Evolutionary conservation across 192 early-diverging fungal species (phyloP), one percentile per base, ranked within the genome.

Genomic region (Gamsiella multidivaricata): DNA sequence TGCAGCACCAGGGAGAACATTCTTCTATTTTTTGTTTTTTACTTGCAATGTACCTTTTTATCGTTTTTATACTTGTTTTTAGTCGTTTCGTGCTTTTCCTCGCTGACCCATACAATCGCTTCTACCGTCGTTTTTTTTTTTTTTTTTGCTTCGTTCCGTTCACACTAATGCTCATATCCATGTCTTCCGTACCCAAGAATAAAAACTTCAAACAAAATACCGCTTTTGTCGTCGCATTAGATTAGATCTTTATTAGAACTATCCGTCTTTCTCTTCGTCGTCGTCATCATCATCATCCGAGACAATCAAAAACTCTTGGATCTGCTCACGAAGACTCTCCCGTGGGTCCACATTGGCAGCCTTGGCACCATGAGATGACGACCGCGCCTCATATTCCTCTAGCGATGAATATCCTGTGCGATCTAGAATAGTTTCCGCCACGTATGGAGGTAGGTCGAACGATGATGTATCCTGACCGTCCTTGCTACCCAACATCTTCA

Each of bases 251-350:
- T 51, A 51, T 51, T 20, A 23, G 8, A 51, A 20, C 23, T 51
- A 9, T 51, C 46, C 47, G 8, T 1, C 14, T 26, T n/a, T n/a
- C n/a, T 41, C 39, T 4, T 12, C 15, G 7, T 22, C 39, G 9
- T 61, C 29, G n/a, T 80, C 46, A 26, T 83, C 71, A 26, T 83
- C 70, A n/a, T 87, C 84, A 20, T 86, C 71, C 63, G 87, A 85
- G n/a, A 53, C 65, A 46, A 93, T 80, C 49, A 93, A 69, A 69
- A 88, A 93, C 31, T 87, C 84, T 66, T 91, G 80, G 37, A 93
- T 88, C 51, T 88, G 89, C 26, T 74, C 81, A 51, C 83, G 85
- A 17, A 93, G 65, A 26, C 71, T 72, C 37, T 88, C 82, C 14
- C 79, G 76, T 47, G 68, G 71, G 46, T 73, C 80, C 26, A 54